These are phyloP conservation scores for Phytophthora capsici DNA, from an alignment of 352 stramenopile species.

Conservation along the genomic window DNA sequence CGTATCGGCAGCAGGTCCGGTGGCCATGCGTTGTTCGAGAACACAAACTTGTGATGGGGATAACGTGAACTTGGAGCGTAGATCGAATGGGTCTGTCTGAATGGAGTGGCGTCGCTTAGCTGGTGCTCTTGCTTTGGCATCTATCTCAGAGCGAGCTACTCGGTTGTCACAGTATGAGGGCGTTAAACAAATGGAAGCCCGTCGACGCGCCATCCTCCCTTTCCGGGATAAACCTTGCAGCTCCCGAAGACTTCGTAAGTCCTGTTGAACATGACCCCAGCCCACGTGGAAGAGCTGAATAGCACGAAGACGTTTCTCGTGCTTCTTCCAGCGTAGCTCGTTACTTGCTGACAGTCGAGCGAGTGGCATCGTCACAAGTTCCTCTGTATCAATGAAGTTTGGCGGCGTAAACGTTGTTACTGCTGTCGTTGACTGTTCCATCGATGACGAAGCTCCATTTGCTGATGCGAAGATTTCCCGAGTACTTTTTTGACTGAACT, in stretches of 20 bases:
- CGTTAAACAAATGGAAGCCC: conserved; percentile 37
- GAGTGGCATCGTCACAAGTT: not conserved
- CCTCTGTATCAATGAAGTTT: conserved; percentile 6
- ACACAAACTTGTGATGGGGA: conserved; percentile 30
- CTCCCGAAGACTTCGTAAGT: conserved; percentile 11
- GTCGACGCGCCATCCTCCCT: conserved; percentile 24
- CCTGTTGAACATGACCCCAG: conserved; percentile 30
- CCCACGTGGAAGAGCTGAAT: conserved; percentile 43
- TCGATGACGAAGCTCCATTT: no score
- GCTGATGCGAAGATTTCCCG: not conserved
- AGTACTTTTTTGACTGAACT: conserved; percentile 13
- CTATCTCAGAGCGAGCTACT: not conserved
- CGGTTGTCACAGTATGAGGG: conserved; percentile 31
- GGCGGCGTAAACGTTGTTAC: not conserved
- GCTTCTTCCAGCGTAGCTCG: conserved; percentile 46
- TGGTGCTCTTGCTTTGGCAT: no score
- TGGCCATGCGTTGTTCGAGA: conserved; percentile 31
- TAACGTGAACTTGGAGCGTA: conserved; percentile 33
- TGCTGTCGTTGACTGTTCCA: not conserved
- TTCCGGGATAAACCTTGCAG: not conserved
- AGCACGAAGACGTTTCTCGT: conserved; percentile 51
- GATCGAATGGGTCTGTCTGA: conserved; percentile 27
- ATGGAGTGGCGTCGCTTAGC: conserved; percentile 44
- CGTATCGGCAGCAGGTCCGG: not conserved
- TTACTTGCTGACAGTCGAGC: conserved; percentile 28